Evolutionary conservation across 371 early-diverging fungal genomes (phyloP), one percentile per base, ranked within the genome.

Genomic region (Dinochytrium kinnereticum): DNA sequence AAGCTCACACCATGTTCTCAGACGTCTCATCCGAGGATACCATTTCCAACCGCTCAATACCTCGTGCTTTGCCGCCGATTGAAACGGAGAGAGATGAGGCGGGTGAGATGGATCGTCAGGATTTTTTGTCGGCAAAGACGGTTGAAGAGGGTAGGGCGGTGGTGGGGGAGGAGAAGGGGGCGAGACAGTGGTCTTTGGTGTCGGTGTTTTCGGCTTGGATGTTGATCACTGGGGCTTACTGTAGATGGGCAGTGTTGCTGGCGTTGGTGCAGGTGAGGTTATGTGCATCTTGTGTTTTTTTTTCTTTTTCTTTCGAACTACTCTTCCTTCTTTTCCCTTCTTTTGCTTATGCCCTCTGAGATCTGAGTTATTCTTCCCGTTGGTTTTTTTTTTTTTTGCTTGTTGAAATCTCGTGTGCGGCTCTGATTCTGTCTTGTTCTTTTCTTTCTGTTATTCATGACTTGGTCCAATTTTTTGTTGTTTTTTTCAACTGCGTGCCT

Each of bases 181-280:
- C 13, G 44, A 44, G 44, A 13, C 13, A 19, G 44, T 7, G 44
- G 7, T 44, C 19, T 44, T 44, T 44, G 44, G 26, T 55, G 21
- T 55, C 57, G 30, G 21, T 55, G 17, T 15, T 55, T 55, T 55
- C 57, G 57, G 57, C 57, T 15, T 55, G 57, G 57, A 26, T 26
- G 21, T 7, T 26, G 57, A 55, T 55, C 21, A 55, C 57, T 26
- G 57, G 57, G 10, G 57, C 57, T 7, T 55, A 55, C 26, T 55
- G 57, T 30, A 10, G 57, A 26, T 55, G 57, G 57, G 57, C 57
- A 7, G 30, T 55, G 26, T 26, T 55, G 5, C 57, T 55, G 10
- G 57, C 57, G 21, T 26, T 55, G 30, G 57, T 24, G 21, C 57
- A 55, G 57, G 57, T 55, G 5, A 44, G 44, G 44, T 44, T n/a